Percentiles rank a stretch among this genome's conserved stretches.
Conservation (phyloP, 129 eudicot species). For the Saussurea involucrata region DNA sequence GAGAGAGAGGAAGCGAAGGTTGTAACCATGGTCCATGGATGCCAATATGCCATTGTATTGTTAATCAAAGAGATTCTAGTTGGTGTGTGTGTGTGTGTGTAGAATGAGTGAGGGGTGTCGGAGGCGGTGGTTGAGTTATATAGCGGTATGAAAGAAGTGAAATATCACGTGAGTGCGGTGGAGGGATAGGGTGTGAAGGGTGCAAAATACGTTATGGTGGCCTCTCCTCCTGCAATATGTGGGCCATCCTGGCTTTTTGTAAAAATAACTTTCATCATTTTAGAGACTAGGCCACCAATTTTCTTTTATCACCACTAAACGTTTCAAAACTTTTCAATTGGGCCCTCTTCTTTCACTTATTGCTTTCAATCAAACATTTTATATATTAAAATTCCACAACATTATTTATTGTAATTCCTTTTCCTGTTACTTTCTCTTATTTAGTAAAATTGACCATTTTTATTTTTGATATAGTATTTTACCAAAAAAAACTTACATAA, state of each 20-base stretch:
- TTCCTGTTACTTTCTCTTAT: no score
- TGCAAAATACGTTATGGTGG: slow-evolving; percentile 25
- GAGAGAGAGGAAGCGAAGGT: slow-evolving; percentile 45
- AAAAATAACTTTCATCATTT: background rate
- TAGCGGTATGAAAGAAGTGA: background rate
- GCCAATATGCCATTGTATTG: no score
- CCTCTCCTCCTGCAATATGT: background rate
- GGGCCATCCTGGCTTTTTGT: background rate
- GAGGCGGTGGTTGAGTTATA: slow-evolving; percentile 7
- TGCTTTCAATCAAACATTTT: background rate
- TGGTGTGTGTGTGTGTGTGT: background rate
- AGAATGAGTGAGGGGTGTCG: background rate
- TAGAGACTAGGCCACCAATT: background rate
- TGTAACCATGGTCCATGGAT: slow-evolving; percentile 59
- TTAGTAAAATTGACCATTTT: no score
- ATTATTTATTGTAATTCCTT: no score
- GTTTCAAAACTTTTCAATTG: background rate
- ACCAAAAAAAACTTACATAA: background rate
- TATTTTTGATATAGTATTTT: no score
- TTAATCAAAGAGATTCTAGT: background rate
- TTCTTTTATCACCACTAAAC: background rate
- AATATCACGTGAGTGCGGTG: slow-evolving; percentile 16
- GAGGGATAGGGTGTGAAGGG: slow-evolving; percentile 50
- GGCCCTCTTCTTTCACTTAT: background rate
- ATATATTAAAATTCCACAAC: background rate